Base-by-base conservation (phyloP, 2,329 filamentous ascomycete species). In the Graphilbum sp. region DNA sequence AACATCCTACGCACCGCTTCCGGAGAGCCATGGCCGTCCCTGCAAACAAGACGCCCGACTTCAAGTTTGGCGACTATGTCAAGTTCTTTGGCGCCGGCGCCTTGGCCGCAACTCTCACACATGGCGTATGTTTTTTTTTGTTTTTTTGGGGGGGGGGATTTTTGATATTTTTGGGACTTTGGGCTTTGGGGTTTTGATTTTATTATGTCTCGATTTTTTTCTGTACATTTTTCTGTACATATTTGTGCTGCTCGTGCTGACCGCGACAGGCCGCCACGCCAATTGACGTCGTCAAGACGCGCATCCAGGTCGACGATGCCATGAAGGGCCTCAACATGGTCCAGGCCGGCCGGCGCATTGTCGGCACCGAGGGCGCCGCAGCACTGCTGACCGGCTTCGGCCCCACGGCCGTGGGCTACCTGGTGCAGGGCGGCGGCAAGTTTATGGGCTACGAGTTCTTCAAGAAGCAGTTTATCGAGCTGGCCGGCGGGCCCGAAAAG, bases 381-480 rank as follows among this genome's bases (percentile, higher is more conserved):
- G 82, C 83, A 45, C 69, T 92, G 48, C 67, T 85, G 53, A 90
- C 84, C 16, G 84, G 84, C 54, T 79, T 85, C 59, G 84, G 84
- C 44, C 84, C 84, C 45, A 92, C 84, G 43, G 79, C 79, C 43
- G 82, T 85, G 39, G 84, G 84, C 55, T 92, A 92, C 64, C 81
- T 90, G 62, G 76, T 90, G 41, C 84, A 92, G 63, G 84, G 84
- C 55, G 83, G 83, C 49, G 79, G 80, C 69, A 92, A 92, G 66
- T 92, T 92, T 61, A 81, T 82, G 52, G 84, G 84, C 52, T 92
- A 92, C 63, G 84, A 92, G 63, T 83, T 85, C 69, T 92, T 92
- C 79, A 92, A 92, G 72, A 80, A 88, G 64, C 74, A 80, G 59
- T 78, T 72, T 57, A 86, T 92, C 60, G 72, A 78, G 58, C 50